Percentiles rank a stretch among this genome's conserved stretches.
These are phyloP conservation scores for Rutstroemia sp. DNA, from an alignment of 2,329 filamentous ascomycete genomes.

Conservation along the genomic window DNA sequence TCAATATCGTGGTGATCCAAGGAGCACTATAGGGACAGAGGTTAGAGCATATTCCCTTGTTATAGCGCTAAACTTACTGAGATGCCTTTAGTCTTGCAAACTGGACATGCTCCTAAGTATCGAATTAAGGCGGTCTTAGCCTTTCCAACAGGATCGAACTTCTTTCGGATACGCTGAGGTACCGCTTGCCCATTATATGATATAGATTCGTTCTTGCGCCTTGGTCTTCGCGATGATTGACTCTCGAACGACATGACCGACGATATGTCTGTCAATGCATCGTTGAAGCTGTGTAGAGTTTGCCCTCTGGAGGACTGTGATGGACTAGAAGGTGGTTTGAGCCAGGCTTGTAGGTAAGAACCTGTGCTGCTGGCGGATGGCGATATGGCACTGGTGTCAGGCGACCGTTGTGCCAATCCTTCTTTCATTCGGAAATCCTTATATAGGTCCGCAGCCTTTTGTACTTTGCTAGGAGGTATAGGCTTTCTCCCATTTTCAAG, in stretches of 20 bases:
- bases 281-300: slow-evolving; percentile 12
- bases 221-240: slow-evolving; percentile 10
- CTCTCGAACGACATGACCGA: slow-evolving; percentile 26
- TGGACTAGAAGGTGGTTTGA: slow-evolving; percentile 13
- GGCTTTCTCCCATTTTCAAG: slow-evolving; percentile 4
- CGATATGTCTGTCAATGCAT: slow-evolving; percentile 18
- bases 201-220: slow-evolving; percentile 11
- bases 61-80: background rate
- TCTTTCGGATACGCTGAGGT: slow-evolving; percentile 17
- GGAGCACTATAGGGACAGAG: slow-evolving; percentile 18
- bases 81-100: slow-evolving; percentile 19
- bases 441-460: slow-evolving; percentile 20
- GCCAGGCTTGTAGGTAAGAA: slow-evolving; percentile 13
- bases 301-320: slow-evolving; percentile 19
- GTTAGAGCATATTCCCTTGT: slow-evolving; percentile 11
- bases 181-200: slow-evolving; percentile 23
- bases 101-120: slow-evolving; percentile 21
- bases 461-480: slow-evolving; percentile 19
- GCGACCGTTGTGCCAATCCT: slow-evolving; percentile 15
- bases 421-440: slow-evolving; percentile 16
- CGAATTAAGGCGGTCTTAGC: slow-evolving; percentile 27
- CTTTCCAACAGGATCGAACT: slow-evolving; percentile 16
- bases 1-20: slow-evolving; percentile 26
- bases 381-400: slow-evolving; percentile 10
- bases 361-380: slow-evolving; percentile 6